These are phyloP conservation scores for Hygrocybe coccinea DNA, from an alignment of 768 basidiomycete genomes.

Conservation along the genomic window DNA sequence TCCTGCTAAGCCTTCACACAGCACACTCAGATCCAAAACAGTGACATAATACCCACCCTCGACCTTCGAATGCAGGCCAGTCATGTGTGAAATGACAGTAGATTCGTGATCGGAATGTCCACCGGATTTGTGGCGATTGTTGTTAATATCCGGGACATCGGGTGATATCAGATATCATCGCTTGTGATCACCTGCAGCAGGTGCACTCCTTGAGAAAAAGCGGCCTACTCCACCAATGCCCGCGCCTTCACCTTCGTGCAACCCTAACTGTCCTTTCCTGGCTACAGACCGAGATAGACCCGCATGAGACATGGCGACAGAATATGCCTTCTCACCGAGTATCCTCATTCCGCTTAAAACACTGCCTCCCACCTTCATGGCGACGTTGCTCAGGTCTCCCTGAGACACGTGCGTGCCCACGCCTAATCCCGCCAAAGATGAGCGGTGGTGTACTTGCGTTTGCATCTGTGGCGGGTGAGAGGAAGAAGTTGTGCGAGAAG, in stretches of 20 bases:
- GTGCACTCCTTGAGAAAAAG: slow-evolving; percentile 63
- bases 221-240: slow-evolving; percentile 28
- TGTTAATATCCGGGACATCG: not conserved
- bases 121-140: not conserved
- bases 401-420: slow-evolving; percentile 17
- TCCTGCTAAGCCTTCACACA: slow-evolving; percentile 30
- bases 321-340: slow-evolving; percentile 56
- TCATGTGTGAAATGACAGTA: not conserved
- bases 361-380: slow-evolving; percentile 55
- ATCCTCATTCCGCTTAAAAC: slow-evolving; percentile 62
- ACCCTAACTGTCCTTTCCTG: slow-evolving; percentile 10
- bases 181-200: slow-evolving; percentile 18
- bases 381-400: slow-evolving; percentile 49
- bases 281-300: not conserved
- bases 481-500: slow-evolving; percentile 4
- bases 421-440: slow-evolving; percentile 8
- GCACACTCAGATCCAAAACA: slow-evolving; percentile 48
- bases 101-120: not conserved
- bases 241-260: slow-evolving; percentile 12
- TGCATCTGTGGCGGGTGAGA: slow-evolving; percentile 6
- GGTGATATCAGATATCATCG: slow-evolving; percentile 1
- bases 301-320: slow-evolving; percentile 36
- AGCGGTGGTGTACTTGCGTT: slow-evolving; percentile 5
- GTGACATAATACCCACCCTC: slow-evolving; percentile 45
- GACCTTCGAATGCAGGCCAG: not conserved